Evolutionary conservation across 352 stramenopile species (phyloP), one percentile per base, ranked within the genome.

Genomic region (Blastocystis sp.): DNA sequence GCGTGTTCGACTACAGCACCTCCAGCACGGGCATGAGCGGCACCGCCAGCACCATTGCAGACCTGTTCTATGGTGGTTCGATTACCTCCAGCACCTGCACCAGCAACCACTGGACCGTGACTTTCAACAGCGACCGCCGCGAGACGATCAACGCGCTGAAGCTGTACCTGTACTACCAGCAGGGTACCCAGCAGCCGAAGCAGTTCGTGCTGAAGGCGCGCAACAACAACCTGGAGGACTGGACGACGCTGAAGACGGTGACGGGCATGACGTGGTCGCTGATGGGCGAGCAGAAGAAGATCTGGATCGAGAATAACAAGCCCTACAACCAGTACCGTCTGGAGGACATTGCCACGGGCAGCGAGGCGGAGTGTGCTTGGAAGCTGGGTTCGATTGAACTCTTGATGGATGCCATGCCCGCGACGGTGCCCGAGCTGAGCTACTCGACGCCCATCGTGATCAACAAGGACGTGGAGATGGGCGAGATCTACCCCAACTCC

Each of bases 391-490:
- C 34, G 21, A 19, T 79, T 3, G 52, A 79, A 63, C 3, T 79
- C 2, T 43, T 63, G 57, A 19, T 43, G 2, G 43, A 43, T 34
- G 28, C 28, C 40, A 7, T 64, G 19, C 11, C 52, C 9, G 48
- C 21, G 0, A 17, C 3, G 3, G 3, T 79, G 42, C 40, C 48
- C 17, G 69, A 21, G 19, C 14, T 63, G 21, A 64, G 45, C 2
- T 79, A 79, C 57, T n/a, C 10, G 4, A 48, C 69, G 28, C n/a
- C 57, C 1, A 38, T 48, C 1, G 54, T 68, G 24, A 63, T 64
- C 43, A 79, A 45, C 14, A 62, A 63, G 48, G 28, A 79, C n/a
- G 45, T 79, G 3, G 69, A 79, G 43, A 79, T 79, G 69, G 34
- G 38, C 17, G 69, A 79, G 48, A 0, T 79, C 45, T 61, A 61